Percentiles rank a stretch among this genome's conserved stretches.
Evolutionary conservation across 345 rosid genomes (phyloP).

Genomic region (Populus davidiana): DNA sequence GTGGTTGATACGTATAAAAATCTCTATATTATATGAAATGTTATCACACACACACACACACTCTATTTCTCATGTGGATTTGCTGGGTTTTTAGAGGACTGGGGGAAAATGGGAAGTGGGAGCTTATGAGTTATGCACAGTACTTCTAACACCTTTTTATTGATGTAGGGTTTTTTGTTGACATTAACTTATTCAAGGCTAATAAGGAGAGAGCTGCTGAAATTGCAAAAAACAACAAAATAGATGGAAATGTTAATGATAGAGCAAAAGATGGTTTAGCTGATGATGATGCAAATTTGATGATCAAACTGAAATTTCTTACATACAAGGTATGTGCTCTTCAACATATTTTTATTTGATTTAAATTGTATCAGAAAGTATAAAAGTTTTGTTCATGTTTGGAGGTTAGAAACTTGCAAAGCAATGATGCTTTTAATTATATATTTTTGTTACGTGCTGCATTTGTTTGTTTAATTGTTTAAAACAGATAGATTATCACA

Average conservation of each 20-base stretch:
- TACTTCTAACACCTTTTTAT: background rate
- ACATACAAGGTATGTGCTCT: conserved; percentile 68
- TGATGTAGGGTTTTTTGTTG: conserved; percentile 79
- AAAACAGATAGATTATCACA: too few relatives aligned
- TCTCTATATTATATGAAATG: too few relatives aligned
- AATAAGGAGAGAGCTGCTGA: conserved; percentile 57
- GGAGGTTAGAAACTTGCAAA: background rate
- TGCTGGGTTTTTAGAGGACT: too few relatives aligned
- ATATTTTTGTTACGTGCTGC: background rate
- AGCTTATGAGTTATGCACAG: too few relatives aligned
- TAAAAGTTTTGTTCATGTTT: background rate
- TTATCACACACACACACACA: too few relatives aligned
- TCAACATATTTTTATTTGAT: background rate
- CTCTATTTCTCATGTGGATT: too few relatives aligned
- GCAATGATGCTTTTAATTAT: background rate
- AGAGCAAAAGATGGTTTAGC: conserved; percentile 53
- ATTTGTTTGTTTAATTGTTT: background rate
- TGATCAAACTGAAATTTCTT: conserved; percentile 92
- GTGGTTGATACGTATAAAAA: too few relatives aligned
- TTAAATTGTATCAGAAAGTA: background rate
- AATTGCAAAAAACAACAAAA: conserved; percentile 38
- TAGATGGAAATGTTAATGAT: conserved; percentile 39
- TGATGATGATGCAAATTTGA: conserved; percentile 81
- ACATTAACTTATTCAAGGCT: conserved; percentile 79
- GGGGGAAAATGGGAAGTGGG: too few relatives aligned